Conservation (phyloP, 345 rosid species). For the Carallia brachiata region DNA sequence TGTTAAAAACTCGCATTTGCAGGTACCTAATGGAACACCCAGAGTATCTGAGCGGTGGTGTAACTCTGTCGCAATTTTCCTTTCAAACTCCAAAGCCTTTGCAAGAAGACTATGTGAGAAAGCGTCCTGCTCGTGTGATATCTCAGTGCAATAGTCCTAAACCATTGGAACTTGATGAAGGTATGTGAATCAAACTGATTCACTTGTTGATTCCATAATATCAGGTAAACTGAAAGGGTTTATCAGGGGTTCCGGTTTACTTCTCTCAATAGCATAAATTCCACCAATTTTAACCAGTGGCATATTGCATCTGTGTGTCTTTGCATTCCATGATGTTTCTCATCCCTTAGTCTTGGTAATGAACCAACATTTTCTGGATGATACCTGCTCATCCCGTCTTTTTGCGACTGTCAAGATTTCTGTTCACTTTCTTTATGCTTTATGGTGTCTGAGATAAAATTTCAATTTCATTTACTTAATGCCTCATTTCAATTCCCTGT, state of each 20-base stretch:
- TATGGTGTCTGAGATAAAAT: too few species aligned
- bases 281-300: not conserved
- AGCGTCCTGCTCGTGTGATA: constrained; percentile 38
- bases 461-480: too few species aligned
- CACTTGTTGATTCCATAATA: not conserved
- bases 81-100: constrained; percentile 76
- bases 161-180: constrained; percentile 38
- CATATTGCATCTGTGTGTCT: too few species aligned
- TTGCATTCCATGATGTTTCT: too few species aligned
- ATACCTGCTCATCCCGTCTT: too few species aligned
- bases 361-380: too few species aligned
- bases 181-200: constrained; percentile 27
- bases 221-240: not conserved
- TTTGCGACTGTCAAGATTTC: too few species aligned
- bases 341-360: too few species aligned
- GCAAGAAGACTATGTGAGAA: constrained; percentile 62
- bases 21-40: constrained; percentile 67
- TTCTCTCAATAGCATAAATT: not conserved
- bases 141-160: constrained; percentile 34
- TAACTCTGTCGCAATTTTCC: constrained; percentile 59
- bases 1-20: constrained; percentile 16
- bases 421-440: too few species aligned
- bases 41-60: constrained; percentile 38
- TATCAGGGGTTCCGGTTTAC: not conserved
- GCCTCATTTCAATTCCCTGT: too few species aligned